Conservation (phyloP, 768 basidiomycete species). For the Hericium coralloides region DNA sequence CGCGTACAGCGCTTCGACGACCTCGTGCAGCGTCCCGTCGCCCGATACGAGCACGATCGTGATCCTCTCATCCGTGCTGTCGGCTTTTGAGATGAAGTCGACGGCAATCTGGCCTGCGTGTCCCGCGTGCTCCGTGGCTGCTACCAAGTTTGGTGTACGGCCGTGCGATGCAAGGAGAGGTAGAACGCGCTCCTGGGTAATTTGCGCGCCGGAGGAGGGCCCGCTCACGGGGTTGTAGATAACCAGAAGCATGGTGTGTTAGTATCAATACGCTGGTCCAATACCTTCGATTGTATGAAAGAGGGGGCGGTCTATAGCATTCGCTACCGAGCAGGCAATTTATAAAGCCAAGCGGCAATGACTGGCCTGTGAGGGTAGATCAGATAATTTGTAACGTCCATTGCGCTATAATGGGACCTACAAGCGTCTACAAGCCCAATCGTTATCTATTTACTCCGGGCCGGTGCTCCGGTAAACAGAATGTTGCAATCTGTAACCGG, state of each 20-base stretch:
- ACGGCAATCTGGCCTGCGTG: slow-evolving; percentile 46
- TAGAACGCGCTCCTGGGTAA: slow-evolving; percentile 53
- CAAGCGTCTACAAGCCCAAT: too few relatives aligned
- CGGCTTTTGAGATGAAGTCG: slow-evolving; percentile 24
- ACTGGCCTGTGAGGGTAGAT: too few relatives aligned
- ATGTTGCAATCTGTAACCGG: too few relatives aligned
- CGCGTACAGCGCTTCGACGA: slow-evolving; percentile 51
- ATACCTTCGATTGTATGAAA: background rate
- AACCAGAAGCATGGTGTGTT: slow-evolving; percentile 42
- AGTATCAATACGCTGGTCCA: background rate
- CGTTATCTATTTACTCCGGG: too few relatives aligned
- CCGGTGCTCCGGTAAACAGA: too few relatives aligned
- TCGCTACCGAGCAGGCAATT: background rate
- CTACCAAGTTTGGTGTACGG: slow-evolving; percentile 30
- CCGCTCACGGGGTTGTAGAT: slow-evolving; percentile 77
- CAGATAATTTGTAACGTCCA: too few relatives aligned
- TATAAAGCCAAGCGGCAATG: too few relatives aligned
- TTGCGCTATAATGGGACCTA: too few relatives aligned
- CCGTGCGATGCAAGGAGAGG: slow-evolving; percentile 45
- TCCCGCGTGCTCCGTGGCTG: slow-evolving; percentile 40
- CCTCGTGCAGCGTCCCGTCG: slow-evolving; percentile 89
- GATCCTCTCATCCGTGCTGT: slow-evolving; percentile 21
- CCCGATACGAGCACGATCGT: slow-evolving; percentile 68
- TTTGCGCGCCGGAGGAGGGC: slow-evolving; percentile 40
- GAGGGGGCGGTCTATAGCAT: background rate